phyloP scores from a whole-genome alignment of 345 rosid genomes.

The Sonneratia caseolaris region DNA sequence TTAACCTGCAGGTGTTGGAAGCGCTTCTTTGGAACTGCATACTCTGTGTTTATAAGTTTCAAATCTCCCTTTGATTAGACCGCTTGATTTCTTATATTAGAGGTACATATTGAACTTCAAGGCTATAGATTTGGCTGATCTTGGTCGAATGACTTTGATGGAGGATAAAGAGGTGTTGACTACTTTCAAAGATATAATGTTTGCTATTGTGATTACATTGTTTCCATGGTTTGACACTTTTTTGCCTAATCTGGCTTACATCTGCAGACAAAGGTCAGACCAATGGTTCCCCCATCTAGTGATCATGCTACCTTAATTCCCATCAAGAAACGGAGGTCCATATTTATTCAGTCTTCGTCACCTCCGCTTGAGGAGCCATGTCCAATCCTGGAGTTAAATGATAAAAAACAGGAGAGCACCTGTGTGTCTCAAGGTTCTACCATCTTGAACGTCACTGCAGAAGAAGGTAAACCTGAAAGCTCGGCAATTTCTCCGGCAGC shows the following conservation, averaged over 20 bases:
- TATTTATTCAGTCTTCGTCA: conserved; percentile 29
- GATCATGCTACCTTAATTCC: conserved; percentile 59
- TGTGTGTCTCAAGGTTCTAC: conserved; percentile 20
- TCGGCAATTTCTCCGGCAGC: conserved; percentile 11
- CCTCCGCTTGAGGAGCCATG: conserved; percentile 28
- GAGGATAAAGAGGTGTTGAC: conserved; percentile 54
- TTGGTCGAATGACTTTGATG: conserved; percentile 29
- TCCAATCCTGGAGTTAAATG: neutral
- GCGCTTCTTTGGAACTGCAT: neutral
- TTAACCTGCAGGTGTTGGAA: conserved; percentile 6
- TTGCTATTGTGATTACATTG: conserved; percentile 10
- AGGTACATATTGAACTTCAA: neutral
- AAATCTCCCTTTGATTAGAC: neutral
- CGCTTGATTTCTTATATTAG: neutral
- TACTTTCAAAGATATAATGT: conserved; percentile 5
- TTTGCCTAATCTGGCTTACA: neutral
- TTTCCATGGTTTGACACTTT: neutral
- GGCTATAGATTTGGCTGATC: conserved; percentile 11
- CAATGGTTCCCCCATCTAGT: conserved; percentile 35
- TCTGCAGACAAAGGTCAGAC: conserved; percentile 43
- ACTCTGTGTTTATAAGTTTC: neutral
- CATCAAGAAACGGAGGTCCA: conserved; percentile 73
- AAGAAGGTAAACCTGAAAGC: conserved; percentile 14
- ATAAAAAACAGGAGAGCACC: conserved; percentile 15
- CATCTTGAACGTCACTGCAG: conserved; percentile 12